Percentiles rank a stretch among this genome's conserved stretches.
phyloP scores from a whole-genome alignment of 331 rosid genomes.

The Rosa hybrid region DNA sequence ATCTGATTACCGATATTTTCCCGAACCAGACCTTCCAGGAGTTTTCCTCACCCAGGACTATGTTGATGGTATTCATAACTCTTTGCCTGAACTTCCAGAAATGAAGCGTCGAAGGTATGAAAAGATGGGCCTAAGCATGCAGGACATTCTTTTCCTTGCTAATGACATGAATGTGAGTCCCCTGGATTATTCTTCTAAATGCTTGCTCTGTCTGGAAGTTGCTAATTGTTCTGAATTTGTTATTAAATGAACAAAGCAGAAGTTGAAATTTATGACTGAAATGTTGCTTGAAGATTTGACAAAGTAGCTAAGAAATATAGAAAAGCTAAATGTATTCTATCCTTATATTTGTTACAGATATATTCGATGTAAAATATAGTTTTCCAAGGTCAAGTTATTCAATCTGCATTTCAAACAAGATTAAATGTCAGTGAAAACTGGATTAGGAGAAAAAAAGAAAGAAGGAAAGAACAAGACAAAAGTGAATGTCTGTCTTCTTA shows the following conservation, averaged over 20 bases:
- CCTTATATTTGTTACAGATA: neutral
- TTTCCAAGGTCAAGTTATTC: neutral
- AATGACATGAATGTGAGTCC: slow-evolving; percentile 74
- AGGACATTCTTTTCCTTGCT: slow-evolving; percentile 74
- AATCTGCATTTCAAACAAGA: slow-evolving; percentile 3
- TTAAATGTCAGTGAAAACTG: neutral
- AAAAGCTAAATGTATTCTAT: too few relatives aligned
- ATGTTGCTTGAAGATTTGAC: neutral
- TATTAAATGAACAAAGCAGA: neutral
- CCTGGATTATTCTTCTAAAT: slow-evolving; percentile 18
- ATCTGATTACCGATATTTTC: slow-evolving; percentile 93
- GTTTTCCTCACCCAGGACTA: slow-evolving; percentile 64
- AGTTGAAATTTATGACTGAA: neutral
- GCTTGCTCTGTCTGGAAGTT: neutral
- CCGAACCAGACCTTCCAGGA: slow-evolving; percentile 93
- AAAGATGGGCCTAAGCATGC: slow-evolving; percentile 79
- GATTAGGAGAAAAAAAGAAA: neutral
- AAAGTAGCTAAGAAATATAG: neutral
- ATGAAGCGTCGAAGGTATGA: slow-evolving; percentile 80
- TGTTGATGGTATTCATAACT: slow-evolving; percentile 51
- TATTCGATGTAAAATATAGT: neutral
- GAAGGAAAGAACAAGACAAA: neutral
- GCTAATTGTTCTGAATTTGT: neutral
- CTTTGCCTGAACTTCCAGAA: slow-evolving; percentile 95
- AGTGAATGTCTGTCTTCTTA: neutral